These are phyloP conservation scores for Madurella mycetomatis DNA, from an alignment of 2,329 filamentous ascomycete genomes.

Conservation along the genomic window DNA sequence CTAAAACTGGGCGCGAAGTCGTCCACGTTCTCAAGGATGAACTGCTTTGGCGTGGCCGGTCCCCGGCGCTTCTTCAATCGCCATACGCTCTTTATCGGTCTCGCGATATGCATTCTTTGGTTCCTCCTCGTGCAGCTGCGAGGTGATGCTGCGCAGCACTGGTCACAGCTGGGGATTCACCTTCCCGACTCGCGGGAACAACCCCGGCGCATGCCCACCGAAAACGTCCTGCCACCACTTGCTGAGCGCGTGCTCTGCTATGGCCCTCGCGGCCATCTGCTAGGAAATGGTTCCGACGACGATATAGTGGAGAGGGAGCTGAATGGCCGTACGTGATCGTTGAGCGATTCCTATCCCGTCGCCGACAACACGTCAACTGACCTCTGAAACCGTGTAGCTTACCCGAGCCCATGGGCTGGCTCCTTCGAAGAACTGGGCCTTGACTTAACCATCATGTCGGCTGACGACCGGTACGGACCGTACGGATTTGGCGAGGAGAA, in stretches of 20 bases:
- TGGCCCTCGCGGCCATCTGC: slow-evolving; percentile 27
- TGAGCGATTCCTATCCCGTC: background rate
- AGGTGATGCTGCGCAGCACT: slow-evolving; percentile 12
- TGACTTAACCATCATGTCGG: slow-evolving; percentile 30
- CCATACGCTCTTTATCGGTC: slow-evolving; percentile 15
- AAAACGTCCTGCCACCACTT: slow-evolving; percentile 23
- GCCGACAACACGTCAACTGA: slow-evolving; percentile 3
- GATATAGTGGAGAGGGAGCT: slow-evolving; percentile 23
- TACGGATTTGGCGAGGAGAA: slow-evolving; percentile 31
- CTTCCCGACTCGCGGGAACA: slow-evolving; percentile 6
- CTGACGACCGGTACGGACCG: slow-evolving; percentile 27
- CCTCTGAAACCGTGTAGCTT: slow-evolving; percentile 21
- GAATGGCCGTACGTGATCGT: slow-evolving; percentile 20
- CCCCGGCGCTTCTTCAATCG: slow-evolving; percentile 17
- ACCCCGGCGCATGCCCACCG: slow-evolving; percentile 23
- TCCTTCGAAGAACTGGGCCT: slow-evolving; percentile 30
- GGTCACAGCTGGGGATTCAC: slow-evolving; percentile 9
- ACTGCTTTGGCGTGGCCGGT: slow-evolving; percentile 14
- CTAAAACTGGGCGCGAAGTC: slow-evolving; percentile 7
- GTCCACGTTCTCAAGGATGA: slow-evolving; percentile 7
- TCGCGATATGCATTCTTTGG: slow-evolving; percentile 17
- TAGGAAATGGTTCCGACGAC: slow-evolving; percentile 28
- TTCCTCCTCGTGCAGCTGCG: slow-evolving; percentile 15
- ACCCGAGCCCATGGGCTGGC: slow-evolving; percentile 31
- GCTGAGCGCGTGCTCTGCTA: slow-evolving; percentile 24